These are phyloP conservation scores for Discostella stelligeroides DNA, from an alignment of 108 stramenopile genomes.

Conservation along the genomic window DNA sequence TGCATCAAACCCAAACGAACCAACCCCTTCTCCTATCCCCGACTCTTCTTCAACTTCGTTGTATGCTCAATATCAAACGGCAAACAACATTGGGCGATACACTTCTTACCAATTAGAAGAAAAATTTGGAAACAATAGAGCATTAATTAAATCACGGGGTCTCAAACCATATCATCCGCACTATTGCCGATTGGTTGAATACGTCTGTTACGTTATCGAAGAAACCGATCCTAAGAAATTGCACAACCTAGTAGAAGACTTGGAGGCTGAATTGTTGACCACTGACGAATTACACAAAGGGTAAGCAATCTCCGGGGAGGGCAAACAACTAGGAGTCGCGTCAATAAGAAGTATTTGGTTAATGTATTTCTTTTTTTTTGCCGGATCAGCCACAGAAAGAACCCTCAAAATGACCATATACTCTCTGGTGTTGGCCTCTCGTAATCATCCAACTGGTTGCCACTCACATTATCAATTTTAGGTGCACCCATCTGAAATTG, in stretches of 20 bases:
- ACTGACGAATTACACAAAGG: too few species aligned
- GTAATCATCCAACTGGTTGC: constrained; percentile 14
- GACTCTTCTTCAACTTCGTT: neutral
- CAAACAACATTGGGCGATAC: constrained; percentile 23
- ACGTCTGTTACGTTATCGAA: constrained; percentile 34
- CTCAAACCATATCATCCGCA: constrained; percentile 22
- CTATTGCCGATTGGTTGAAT: constrained; percentile 42
- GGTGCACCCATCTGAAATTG: constrained; percentile 15
- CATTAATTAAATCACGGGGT: neutral
- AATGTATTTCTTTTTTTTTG: too few species aligned
- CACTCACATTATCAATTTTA: neutral
- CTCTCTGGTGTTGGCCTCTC: constrained; percentile 41
- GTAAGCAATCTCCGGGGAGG: too few species aligned
- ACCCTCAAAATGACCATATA: constrained; percentile 48
- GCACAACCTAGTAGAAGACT: constrained; percentile 18
- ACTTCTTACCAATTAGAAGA: neutral
- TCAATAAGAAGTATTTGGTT: too few species aligned
- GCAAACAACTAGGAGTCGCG: too few species aligned
- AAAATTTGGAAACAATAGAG: too few species aligned
- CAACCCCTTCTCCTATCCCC: neutral
- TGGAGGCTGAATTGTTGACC: constrained; percentile 28
- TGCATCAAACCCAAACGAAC: constrained; percentile 29
- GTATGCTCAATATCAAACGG: neutral
- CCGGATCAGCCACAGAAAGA: too few species aligned
- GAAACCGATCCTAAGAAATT: constrained; percentile 24